Conservation (phyloP, 2,329 filamentous ascomycete genomes). For the Macrophomina tecta region DNA sequence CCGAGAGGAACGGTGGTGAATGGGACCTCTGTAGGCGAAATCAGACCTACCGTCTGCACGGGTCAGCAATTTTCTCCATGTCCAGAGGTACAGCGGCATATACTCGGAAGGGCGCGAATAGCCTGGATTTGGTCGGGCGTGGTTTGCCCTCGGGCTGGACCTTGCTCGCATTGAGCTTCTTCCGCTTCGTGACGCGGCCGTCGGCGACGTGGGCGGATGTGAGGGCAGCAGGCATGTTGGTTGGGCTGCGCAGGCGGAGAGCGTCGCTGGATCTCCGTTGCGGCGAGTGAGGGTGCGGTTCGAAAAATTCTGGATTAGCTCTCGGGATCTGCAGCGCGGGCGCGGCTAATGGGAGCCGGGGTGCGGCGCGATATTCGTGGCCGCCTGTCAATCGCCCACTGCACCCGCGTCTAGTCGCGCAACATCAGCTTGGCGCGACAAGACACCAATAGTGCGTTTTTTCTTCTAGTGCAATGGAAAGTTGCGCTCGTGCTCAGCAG, state of each 20-base stretch:
- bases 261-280: constrained; percentile 17
- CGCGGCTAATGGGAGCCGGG: constrained; percentile 11
- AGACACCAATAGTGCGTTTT: not conserved
- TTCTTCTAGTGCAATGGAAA: not conserved
- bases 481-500: not conserved
- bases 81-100: constrained; percentile 37
- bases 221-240: constrained; percentile 34
- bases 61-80: constrained; percentile 6
- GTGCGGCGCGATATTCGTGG: constrained; percentile 13
- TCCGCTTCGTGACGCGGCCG: constrained; percentile 73
- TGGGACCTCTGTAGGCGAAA: constrained; percentile 87
- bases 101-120: constrained; percentile 94
- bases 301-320: constrained; percentile 27
- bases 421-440: not conserved
- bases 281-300: constrained; percentile 14
- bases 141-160: constrained; percentile 37
- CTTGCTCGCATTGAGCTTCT: constrained; percentile 60
- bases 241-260: not conserved
- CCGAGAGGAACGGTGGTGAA: constrained; percentile 89
- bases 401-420: not conserved
- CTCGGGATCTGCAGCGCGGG: constrained; percentile 22
- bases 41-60: constrained; percentile 82
- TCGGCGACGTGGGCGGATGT: constrained; percentile 49
- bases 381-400: constrained; percentile 5
- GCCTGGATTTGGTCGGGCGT: constrained; percentile 63